These are phyloP conservation scores for Raddia distichophylla DNA, from an alignment of 176 grass and related monocot genomes.

Conservation along the genomic window DNA sequence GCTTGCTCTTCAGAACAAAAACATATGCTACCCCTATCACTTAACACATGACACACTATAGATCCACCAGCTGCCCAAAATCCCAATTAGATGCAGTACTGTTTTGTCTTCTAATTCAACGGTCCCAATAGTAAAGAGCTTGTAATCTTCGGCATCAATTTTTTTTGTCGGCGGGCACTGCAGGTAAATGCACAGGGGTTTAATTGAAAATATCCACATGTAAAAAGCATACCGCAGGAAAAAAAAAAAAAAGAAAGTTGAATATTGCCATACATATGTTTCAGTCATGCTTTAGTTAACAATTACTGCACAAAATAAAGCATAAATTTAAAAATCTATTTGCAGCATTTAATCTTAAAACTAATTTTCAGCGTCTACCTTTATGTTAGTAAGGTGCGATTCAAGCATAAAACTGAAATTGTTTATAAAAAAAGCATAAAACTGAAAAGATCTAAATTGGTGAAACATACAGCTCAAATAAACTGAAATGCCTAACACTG, in stretches of 20 bases:
- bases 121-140: constrained; percentile 62
- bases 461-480: not conserved
- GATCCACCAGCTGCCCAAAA: constrained; percentile 86
- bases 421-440: not conserved
- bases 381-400: not conserved
- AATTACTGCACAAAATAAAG: constrained; percentile 4
- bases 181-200: constrained; percentile 37
- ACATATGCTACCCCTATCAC: constrained; percentile 37
- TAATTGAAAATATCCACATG: constrained; percentile 3
- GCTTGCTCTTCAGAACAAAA: constrained; percentile 10
- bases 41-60: constrained; percentile 46
- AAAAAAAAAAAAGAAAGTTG: constrained; percentile 1
- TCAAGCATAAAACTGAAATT: not conserved
- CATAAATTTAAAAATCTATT: not conserved
- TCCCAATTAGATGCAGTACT: constrained; percentile 64
- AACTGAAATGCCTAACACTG: not conserved
- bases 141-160: constrained; percentile 76
- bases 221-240: not conserved
- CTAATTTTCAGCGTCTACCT: not conserved
- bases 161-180: constrained; percentile 71
- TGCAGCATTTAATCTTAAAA: not conserved
- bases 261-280: constrained; percentile 13
- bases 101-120: constrained; percentile 62
- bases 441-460: not conserved
- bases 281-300: not conserved